Base-by-base conservation (phyloP, 2,329 filamentous ascomycete species). In the Hypoxylon sp. region DNA sequence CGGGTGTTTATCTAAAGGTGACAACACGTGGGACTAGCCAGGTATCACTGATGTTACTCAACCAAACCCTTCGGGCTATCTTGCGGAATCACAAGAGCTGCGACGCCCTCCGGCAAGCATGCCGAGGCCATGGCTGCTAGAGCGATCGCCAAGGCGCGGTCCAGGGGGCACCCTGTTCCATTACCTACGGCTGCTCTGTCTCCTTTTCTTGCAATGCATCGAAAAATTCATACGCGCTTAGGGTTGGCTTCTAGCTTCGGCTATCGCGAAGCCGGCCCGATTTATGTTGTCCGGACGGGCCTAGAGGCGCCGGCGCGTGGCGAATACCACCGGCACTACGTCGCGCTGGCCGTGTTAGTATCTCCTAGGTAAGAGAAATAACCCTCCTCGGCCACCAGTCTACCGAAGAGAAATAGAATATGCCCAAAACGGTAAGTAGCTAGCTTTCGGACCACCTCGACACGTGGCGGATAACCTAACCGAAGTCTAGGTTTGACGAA, bases 391-490 rank as follows among this genome's bases (percentile, higher is more conserved):
- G 63, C 42, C 21, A 31, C 39, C 39, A 60, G 63, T 55, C 42
- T 61, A 62, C 67, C 64, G 64, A 67, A 51, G 48, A 44, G 39
- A 48, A 44, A 15, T 19, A 44, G 11, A 21, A 65, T 24, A 42
- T 55, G 19, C 62, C 62, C 17, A 66, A 64, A 65, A 21, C 27
- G 58, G 68, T 62, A 70, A 66, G 55, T 55, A 60, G 53, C 58
- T 60, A 51, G 31, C 48, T 21, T 55, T 59, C 29, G 59, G 60
- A 10, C 51, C 46, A 52, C 63, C 11, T 54, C 64, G 50, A 70
- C 65, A 68, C 68, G 68, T 70, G 68, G 57, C 59, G 65, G 62
- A 44, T 63, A 65, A 35, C 11, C 50, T 48, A 60, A 37, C 59
- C 54, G 51, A 62, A 61, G 57, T 64, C 61, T 65, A 60, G 60